These are phyloP conservation scores for Phialophora verrucosa DNA, from an alignment of 2,329 filamentous ascomycete species.

Conservation along the genomic window DNA sequence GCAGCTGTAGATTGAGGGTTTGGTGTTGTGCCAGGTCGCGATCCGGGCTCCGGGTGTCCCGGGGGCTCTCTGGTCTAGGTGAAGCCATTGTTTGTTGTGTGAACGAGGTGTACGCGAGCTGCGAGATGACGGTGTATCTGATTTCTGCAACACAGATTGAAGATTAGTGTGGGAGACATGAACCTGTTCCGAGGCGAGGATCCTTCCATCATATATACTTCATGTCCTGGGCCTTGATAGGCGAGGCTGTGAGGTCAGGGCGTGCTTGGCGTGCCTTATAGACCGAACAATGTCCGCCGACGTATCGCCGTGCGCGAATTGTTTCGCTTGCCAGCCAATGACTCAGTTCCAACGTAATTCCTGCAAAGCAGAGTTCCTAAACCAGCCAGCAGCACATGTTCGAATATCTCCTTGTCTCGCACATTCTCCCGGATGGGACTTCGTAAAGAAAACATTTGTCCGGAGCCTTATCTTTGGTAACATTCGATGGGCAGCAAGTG, in stretches of 20 bases:
- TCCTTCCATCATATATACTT: slow-evolving; percentile 16
- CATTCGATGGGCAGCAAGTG: background rate
- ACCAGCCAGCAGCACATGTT: background rate
- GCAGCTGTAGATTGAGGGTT: slow-evolving; percentile 17
- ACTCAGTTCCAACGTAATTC: background rate
- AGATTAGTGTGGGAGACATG: background rate
- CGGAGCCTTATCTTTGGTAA: background rate
- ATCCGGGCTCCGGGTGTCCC: background rate
- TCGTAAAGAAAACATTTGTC: background rate
- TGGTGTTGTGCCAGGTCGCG: slow-evolving; percentile 18
- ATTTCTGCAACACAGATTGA: slow-evolving; percentile 6
- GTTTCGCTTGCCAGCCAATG: slow-evolving; percentile 7
- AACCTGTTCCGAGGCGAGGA: background rate
- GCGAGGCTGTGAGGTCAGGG: slow-evolving; percentile 10
- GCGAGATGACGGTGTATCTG: background rate
- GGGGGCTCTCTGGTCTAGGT: background rate
- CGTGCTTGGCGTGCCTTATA: background rate
- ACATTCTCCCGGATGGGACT: slow-evolving; percentile 13
- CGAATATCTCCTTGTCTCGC: background rate
- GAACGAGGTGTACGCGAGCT: background rate
- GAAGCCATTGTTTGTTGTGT: background rate
- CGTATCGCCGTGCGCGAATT: slow-evolving; percentile 23
- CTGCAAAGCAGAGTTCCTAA: background rate
- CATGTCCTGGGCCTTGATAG: background rate
- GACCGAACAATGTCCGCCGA: slow-evolving; percentile 21